Evolutionary conservation across 768 basidiomycete genomes (phyloP).

Genomic region (Pulveroboletus sp.): DNA sequence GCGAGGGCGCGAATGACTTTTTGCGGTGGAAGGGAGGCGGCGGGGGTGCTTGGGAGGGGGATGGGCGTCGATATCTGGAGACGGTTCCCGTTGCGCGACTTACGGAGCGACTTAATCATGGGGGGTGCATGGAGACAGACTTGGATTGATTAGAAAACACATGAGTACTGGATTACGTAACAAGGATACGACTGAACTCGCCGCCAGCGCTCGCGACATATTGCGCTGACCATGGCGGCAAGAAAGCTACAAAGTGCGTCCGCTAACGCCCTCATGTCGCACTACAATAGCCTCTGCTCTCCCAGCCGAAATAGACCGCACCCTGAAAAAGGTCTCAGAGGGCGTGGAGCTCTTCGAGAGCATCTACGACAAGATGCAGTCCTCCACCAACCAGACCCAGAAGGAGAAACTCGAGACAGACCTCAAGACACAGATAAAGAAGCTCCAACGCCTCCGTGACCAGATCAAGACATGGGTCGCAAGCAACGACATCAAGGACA

Average conservation of each 20-base stretch:
- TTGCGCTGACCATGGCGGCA: slow-evolving; percentile 63
- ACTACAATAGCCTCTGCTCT: not conserved
- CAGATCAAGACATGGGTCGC: slow-evolving; percentile 96
- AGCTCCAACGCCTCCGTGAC: slow-evolving; percentile 76
- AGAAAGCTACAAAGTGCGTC: slow-evolving; percentile 81
- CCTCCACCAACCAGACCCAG: slow-evolving; percentile 92
- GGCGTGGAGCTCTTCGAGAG: slow-evolving; percentile 93
- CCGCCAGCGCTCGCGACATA: not conserved
- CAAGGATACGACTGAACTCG: not conserved
- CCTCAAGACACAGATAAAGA: slow-evolving; percentile 98
- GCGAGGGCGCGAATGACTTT: slow-evolving; percentile 89
- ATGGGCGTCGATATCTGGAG: slow-evolving; percentile 68
- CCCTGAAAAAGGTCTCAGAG: slow-evolving; percentile 93
- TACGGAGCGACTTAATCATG: slow-evolving; percentile 77
- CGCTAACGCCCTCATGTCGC: not conserved
- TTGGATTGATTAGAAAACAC: not conserved
- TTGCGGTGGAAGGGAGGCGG: slow-evolving; percentile 78
- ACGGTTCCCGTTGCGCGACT: slow-evolving; percentile 53
- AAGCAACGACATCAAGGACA: slow-evolving; percentile 99
- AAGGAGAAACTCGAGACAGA: slow-evolving; percentile 97
- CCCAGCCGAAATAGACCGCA: slow-evolving; percentile 96
- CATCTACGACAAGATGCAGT: slow-evolving; percentile 98
- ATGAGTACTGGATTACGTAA: slow-evolving; percentile 24
- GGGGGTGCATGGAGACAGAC: not conserved
- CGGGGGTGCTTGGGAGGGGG: slow-evolving; percentile 46